phyloP scores from a whole-genome alignment of 75 land plant genomes.

The Larix kaempferi region DNA sequence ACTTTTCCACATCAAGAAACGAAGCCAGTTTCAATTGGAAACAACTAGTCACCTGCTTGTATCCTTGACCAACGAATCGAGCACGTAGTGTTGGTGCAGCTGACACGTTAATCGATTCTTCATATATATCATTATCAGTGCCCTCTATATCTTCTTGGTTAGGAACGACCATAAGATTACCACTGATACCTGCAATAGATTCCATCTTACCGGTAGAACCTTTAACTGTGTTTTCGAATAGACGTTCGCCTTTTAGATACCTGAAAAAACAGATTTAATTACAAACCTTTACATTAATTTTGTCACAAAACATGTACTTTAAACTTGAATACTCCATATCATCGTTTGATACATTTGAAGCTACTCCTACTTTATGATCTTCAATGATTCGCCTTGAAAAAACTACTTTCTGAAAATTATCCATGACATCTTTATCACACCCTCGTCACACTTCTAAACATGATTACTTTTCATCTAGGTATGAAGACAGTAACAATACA shows the following conservation, averaged over 20 bases:
- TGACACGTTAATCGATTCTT: constrained; percentile 9
- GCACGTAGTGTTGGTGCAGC: constrained; percentile 40
- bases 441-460: too few relatives aligned
- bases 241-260: constrained; percentile 72
- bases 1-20: background rate
- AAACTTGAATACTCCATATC: background rate
- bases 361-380: background rate
- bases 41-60: constrained; percentile 72
- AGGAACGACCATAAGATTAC: constrained; percentile 11
- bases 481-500: too few relatives aligned
- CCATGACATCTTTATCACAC: too few relatives aligned
- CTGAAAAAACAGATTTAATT: constrained; percentile 25
- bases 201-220: constrained; percentile 25
- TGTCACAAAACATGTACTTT: too few relatives aligned
- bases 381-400: too few relatives aligned
- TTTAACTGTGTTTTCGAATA: constrained; percentile 22
- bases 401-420: too few relatives aligned
- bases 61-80: constrained; percentile 82
- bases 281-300: background rate
- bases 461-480: too few relatives aligned
- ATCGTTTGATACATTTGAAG: background rate
- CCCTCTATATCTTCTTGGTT: constrained; percentile 22
- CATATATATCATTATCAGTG: constrained; percentile 12
- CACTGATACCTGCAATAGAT: constrained; percentile 17
- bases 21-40: background rate